Evolutionary conservation across 1,284 basidiomycete genomes (phyloP), one percentile per base, ranked within the genome.

Genomic region (Tilletia indica): DNA sequence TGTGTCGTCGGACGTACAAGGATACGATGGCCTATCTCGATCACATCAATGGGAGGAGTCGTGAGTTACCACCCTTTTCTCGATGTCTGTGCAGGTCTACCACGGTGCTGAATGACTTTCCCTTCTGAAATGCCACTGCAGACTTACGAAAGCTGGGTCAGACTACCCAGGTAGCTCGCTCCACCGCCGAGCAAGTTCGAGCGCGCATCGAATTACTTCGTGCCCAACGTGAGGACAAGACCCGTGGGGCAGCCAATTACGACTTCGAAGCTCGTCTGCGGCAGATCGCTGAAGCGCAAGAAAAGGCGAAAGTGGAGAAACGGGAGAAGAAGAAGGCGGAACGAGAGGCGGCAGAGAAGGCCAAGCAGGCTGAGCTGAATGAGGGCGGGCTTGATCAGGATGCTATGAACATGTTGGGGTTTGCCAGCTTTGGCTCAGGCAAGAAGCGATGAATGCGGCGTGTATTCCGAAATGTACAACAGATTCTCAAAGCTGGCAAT

Each of bases 1-100:
- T 77, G 14, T 83, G 82, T 68, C 74, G 76, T 5, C 87, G 93
- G 77, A 97, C 92, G 25, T 93, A 93, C 85, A 97, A 97, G 85
- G 96, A 99, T 83, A 95, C 91, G 73, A 88, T 91, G 36, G 92
- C 90, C 1, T 99, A 98, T 84, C 87, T 99, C 68, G 96, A 99
- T 84, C 97, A 99, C 84, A 90, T 99, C 71, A 99, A 99, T 85
- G 91, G 93, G 67, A 89, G 94, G 86, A 90, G 90, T 74, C 97
- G 94, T 97, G 84, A 83, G 93, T 90, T 19, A 9, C 25, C 25
- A 31, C 0, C 25, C 25, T 47, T 39, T 69, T 39, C 45, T 67
- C 36, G 11, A 12, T 14, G 64, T 31, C 19, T 49, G n/a, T 61
- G 19, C 25, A 31, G 25, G 42, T 45, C 42, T 45, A 45, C 42